phyloP scores from a whole-genome alignment of 2,329 filamentous ascomycete genomes.

The Pestalotiopsis sp. region DNA sequence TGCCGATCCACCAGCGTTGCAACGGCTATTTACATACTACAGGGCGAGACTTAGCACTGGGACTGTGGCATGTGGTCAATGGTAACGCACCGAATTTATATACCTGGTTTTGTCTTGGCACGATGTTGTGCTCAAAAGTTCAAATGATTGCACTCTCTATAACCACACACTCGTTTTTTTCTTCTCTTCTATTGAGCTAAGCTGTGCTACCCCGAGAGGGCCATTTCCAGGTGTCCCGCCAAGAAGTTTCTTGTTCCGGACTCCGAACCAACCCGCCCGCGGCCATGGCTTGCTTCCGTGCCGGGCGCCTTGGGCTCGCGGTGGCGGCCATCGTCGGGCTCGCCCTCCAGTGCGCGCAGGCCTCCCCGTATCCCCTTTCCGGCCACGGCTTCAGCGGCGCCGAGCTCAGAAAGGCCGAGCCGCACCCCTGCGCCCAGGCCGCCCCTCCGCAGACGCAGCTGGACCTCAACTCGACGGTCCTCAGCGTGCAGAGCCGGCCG shows the following conservation, averaged over 20 bases:
- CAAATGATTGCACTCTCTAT: not conserved
- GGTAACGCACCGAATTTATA: not conserved
- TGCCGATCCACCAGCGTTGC: not conserved
- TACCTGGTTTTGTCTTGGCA: not conserved
- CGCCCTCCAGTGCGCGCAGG: not conserved
- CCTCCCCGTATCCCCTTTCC: not conserved
- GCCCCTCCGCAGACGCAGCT: not conserved
- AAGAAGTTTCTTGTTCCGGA: not conserved
- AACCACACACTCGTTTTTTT: not conserved
- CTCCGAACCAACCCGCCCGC: not conserved
- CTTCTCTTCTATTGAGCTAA: not conserved
- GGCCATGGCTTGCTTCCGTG: not conserved
- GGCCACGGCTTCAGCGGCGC: not conserved
- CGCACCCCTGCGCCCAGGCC: not conserved
- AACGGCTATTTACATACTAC: not conserved
- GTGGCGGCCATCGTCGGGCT: not conserved
- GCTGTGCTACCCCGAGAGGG: too few relatives aligned
- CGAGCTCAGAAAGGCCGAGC: not conserved
- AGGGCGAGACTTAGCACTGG: not conserved
- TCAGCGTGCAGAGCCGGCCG: not conserved
- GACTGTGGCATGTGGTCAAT: not conserved
- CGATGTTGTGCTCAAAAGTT: not conserved
- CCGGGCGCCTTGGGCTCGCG: not conserved
- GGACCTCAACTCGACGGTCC: not conserved
- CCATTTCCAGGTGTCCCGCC: too few relatives aligned